These are phyloP conservation scores for Ophiostoma ips DNA, from an alignment of 2,329 filamentous ascomycete species.

Conservation along the genomic window DNA sequence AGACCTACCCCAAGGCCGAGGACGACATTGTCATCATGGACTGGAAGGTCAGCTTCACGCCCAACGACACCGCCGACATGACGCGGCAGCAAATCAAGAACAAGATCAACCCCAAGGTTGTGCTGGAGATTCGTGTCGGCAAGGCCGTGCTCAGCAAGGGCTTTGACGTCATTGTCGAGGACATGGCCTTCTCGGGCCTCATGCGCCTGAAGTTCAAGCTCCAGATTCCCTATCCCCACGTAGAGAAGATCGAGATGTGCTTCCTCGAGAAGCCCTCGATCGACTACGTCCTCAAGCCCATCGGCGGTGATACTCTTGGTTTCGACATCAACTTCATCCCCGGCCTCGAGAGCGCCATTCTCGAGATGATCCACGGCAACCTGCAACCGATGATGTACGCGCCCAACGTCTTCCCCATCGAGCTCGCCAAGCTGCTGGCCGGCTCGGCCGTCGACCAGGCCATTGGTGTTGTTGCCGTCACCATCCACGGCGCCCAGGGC, in stretches of 20 bases:
- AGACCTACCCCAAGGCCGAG: slow-evolving; percentile 90
- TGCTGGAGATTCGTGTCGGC: slow-evolving; percentile 85
- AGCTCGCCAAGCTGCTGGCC: slow-evolving; percentile 95
- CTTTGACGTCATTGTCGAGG: slow-evolving; percentile 91
- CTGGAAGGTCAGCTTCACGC: slow-evolving; percentile 99
- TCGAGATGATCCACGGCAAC: slow-evolving; percentile 90
- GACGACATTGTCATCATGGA: slow-evolving; percentile 97
- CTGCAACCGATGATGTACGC: slow-evolving; percentile 95
- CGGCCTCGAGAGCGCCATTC: slow-evolving; percentile 82
- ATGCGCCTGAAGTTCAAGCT: slow-evolving; percentile 98
- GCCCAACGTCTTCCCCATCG: slow-evolving; percentile 94
- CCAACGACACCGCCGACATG: slow-evolving; percentile 85
- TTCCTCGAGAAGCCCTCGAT: slow-evolving; percentile 82
- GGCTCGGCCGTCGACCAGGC: slow-evolving; percentile 90
- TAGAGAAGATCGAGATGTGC: slow-evolving; percentile 88
- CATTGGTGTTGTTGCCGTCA: slow-evolving; percentile 84
- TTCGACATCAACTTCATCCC: slow-evolving; percentile 99
- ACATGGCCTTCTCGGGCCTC: slow-evolving; percentile 89
- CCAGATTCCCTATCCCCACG: slow-evolving; percentile 87
- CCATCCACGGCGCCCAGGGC: slow-evolving; percentile 78
- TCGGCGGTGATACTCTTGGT: slow-evolving; percentile 87
- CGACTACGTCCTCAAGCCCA: slow-evolving; percentile 94
- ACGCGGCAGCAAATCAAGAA: slow-evolving; percentile 80
- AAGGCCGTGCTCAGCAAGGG: slow-evolving; percentile 97
- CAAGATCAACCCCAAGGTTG: slow-evolving; percentile 93